phyloP scores from a whole-genome alignment of 192 early-diverging fungal genomes.

The Backusella australiensis region DNA sequence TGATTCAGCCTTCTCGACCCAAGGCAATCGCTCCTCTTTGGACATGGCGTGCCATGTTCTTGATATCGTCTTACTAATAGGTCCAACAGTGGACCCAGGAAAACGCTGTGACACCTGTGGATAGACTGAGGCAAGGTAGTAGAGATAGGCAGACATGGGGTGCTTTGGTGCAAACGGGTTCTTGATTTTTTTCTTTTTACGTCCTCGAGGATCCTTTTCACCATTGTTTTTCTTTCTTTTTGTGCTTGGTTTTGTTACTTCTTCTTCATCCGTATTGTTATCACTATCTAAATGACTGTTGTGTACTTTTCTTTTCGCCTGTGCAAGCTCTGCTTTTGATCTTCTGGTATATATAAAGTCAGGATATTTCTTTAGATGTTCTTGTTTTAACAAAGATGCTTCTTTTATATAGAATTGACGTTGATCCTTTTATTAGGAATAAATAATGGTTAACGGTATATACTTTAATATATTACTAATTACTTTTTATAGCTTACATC shows the following conservation, averaged over 20 bases:
- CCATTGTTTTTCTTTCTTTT: neutral
- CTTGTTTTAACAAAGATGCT: constrained; percentile 44
- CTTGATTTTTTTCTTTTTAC: constrained; percentile 65
- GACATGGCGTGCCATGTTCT: constrained; percentile 62
- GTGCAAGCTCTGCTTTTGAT: constrained; percentile 56
- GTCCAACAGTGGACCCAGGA: constrained; percentile 67
- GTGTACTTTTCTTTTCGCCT: constrained; percentile 19
- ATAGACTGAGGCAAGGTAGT: constrained; percentile 66
- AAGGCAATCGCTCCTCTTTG: constrained; percentile 46
- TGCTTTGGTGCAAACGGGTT: constrained; percentile 79
- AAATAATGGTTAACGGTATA: too few species aligned
- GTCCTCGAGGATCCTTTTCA: constrained; percentile 34
- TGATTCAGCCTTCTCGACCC: constrained; percentile 48
- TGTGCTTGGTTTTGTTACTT: neutral
- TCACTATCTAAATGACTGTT: neutral
- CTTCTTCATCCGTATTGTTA: neutral
- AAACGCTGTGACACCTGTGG: constrained; percentile 61
- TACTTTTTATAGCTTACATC: constrained; percentile 21
- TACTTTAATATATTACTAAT: too few species aligned
- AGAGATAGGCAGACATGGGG: constrained; percentile 84
- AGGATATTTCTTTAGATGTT: constrained; percentile 47
- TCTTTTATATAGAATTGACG: constrained; percentile 43
- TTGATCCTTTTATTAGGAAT: constrained; percentile 21
- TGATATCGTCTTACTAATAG: constrained; percentile 75
- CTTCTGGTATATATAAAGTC: constrained; percentile 56